Percentiles rank a stretch among this genome's conserved stretches.
phyloP scores from a whole-genome alignment of 305 asterid genomes.

The Solanum chacoense region DNA sequence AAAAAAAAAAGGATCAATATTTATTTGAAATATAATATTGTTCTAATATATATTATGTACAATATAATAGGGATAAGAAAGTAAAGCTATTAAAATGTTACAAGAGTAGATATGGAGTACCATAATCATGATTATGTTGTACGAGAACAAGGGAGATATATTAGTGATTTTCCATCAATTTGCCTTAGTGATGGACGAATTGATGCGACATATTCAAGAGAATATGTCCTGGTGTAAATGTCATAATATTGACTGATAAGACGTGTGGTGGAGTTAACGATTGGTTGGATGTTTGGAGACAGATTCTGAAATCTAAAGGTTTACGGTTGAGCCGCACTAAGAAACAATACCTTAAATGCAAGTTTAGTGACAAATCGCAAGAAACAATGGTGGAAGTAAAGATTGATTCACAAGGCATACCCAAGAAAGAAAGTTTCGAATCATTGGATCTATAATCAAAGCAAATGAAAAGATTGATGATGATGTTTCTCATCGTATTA shows the following conservation, averaged over 20 bases:
- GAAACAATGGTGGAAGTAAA: neutral
- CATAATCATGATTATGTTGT: neutral
- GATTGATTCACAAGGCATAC: neutral
- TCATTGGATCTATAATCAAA: neutral
- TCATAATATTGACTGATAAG: neutral
- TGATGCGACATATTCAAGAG: neutral
- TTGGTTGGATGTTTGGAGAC: neutral
- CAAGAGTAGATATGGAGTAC: neutral
- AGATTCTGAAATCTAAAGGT: too few species aligned
- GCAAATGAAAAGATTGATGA: neutral
- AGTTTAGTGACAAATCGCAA: neutral
- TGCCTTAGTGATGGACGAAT: neutral
- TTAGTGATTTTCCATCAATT: too few species aligned
- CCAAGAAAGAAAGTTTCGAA: neutral
- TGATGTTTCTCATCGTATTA: neutral
- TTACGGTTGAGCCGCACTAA: neutral
- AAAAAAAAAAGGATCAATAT: neutral
- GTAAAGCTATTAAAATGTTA: neutral
- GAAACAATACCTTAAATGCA: neutral
- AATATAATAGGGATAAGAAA: neutral
- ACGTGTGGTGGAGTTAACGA: neutral
- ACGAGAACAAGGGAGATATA: neutral
- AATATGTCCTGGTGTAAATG: neutral
- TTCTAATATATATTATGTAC: too few species aligned
- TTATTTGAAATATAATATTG: neutral